phyloP scores from a whole-genome alignment of 495 filamentous ascomycete genomes.

The Baudoinia panamericana region DNA sequence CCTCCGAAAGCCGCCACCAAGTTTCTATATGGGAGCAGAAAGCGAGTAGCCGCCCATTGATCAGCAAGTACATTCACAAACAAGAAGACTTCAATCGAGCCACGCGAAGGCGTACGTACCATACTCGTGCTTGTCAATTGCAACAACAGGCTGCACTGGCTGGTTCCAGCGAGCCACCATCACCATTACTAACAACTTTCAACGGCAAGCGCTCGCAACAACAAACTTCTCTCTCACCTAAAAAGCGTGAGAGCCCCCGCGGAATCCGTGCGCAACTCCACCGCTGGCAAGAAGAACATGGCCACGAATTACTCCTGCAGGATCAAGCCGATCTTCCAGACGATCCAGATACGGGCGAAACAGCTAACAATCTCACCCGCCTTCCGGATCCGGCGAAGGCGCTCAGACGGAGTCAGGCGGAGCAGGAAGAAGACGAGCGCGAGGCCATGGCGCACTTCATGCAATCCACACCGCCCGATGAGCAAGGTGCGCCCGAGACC shows the following conservation, averaged over 20 bases:
- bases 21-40: too few species aligned
- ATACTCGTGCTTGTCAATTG: too few species aligned
- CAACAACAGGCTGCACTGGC: too few species aligned
- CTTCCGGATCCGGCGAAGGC: conserved; percentile 8
- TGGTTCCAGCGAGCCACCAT: too few species aligned
- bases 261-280: conserved; percentile 28
- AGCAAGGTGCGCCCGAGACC: conserved; percentile 7
- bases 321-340: conserved; percentile 4
- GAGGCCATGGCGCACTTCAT: conserved; percentile 14
- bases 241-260: conserved; percentile 2
- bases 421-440: conserved; percentile 13
- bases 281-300: conserved; percentile 28
- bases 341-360: conserved; percentile 7
- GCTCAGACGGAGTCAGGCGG: conserved; percentile 3
- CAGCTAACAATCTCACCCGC: conserved; percentile 19
- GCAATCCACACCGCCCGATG: conserved; percentile 1
- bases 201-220: background rate
- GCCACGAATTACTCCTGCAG: conserved; percentile 16
- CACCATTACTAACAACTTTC: too few species aligned
- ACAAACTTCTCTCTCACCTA: background rate
- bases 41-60: too few species aligned
- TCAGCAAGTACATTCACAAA: too few species aligned
- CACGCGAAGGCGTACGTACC: too few species aligned
- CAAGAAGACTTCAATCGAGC: too few species aligned
- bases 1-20: too few species aligned